phyloP scores from a whole-genome alignment of 257 asterid genomes.

The Petunia secreta region DNA sequence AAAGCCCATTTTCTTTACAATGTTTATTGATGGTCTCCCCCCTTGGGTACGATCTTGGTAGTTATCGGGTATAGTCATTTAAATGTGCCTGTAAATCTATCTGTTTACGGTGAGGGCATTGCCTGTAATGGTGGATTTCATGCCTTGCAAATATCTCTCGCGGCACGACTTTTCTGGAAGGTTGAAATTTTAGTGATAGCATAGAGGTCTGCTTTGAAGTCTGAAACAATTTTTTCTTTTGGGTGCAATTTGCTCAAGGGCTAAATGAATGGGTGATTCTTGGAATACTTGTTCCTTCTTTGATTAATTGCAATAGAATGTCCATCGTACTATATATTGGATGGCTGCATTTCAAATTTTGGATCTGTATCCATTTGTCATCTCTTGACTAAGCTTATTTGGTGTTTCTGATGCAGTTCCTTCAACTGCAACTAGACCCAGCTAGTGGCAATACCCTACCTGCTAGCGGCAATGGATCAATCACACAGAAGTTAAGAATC shows the following conservation, averaged over 20 bases:
- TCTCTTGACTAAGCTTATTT: constrained; percentile 14
- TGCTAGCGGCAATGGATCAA: constrained; percentile 65
- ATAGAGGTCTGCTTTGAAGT: not conserved
- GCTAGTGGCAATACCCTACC: constrained; percentile 86
- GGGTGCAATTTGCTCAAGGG: not conserved
- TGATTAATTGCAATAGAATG: constrained; percentile 1
- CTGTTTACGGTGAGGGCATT: not conserved
- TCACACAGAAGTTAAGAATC: constrained; percentile 74
- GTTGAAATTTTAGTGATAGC: not conserved
- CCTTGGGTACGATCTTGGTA: not conserved
- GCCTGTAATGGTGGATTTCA: constrained; percentile 1
- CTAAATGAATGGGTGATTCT: not conserved
- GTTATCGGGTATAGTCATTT: not conserved
- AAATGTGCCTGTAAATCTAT: not conserved
- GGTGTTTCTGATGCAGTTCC: constrained; percentile 58
- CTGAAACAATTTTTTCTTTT: not conserved
- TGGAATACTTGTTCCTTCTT: not conserved
- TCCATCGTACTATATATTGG: not conserved
- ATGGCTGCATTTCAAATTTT: not conserved
- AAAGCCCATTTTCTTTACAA: not conserved
- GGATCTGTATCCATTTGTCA: not conserved
- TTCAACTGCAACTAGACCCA: constrained; percentile 93
- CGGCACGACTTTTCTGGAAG: not conserved
- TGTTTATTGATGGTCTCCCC: constrained; percentile 1
- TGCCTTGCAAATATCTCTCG: constrained; percentile 10